These are phyloP conservation scores for Rutidosis leptorrhynchoides DNA, from an alignment of 129 eudicot species.

Conservation along the genomic window DNA sequence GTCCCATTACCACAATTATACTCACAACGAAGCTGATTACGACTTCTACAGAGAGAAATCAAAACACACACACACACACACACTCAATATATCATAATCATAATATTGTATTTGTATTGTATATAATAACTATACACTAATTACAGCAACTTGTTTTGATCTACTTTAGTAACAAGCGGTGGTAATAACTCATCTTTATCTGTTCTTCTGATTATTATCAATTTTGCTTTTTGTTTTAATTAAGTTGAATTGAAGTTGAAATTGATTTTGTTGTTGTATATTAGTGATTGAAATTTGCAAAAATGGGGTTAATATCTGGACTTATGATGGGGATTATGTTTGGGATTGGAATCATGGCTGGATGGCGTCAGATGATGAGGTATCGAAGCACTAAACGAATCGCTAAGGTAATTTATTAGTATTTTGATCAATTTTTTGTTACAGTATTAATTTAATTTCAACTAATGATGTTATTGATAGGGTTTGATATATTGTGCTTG, in stretches of 20 bases:
- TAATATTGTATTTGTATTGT: too few species aligned
- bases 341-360: slow-evolving; percentile 97
- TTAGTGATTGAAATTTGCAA: neutral
- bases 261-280: slow-evolving; percentile 1
- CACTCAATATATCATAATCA: neutral
- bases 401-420: slow-evolving; percentile 41
- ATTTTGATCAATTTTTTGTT: slow-evolving; percentile 4
- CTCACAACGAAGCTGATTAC: slow-evolving; percentile 34
- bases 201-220: neutral
- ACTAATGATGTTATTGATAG: too few species aligned
- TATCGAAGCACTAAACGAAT: slow-evolving; percentile 67
- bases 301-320: slow-evolving; percentile 92
- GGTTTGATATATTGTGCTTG: too few species aligned
- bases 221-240: neutral
- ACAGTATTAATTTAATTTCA: too few species aligned
- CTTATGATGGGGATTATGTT: slow-evolving; percentile 67
- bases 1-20: neutral
- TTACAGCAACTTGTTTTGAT: slow-evolving; percentile 8
- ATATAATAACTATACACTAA: neutral
- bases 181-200: slow-evolving; percentile 22
- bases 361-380: slow-evolving; percentile 83
- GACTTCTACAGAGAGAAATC: slow-evolving; percentile 28
- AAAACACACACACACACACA: neutral
- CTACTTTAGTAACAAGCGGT: slow-evolving; percentile 8
- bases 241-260: slow-evolving; percentile 4